phyloP scores from a whole-genome alignment of 2,329 filamentous ascomycete species.

The Hymenoscyphus linearis region DNA sequence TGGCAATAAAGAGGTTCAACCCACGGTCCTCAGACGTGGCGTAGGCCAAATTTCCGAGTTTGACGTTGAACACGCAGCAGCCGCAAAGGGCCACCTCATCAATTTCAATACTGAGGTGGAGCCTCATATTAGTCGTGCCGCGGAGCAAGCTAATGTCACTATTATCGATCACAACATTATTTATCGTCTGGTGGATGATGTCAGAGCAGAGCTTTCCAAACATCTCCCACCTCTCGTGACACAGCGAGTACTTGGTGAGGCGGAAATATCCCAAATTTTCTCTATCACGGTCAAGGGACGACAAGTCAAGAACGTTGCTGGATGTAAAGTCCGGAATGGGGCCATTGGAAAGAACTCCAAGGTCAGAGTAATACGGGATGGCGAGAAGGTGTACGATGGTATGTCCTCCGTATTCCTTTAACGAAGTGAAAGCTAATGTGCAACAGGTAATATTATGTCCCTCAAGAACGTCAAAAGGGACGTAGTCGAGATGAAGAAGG shows the following conservation, averaged over 20 bases:
- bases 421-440: not conserved
- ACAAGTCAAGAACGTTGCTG: conserved; percentile 70
- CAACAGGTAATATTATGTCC: conserved; percentile 66
- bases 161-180: conserved; percentile 86
- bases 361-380: conserved; percentile 67
- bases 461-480: conserved; percentile 94
- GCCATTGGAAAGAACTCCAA: conserved; percentile 56
- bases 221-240: conserved; percentile 62
- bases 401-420: conserved; percentile 35
- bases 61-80: conserved; percentile 81
- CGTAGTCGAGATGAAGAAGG: conserved; percentile 82
- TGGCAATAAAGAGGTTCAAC: conserved; percentile 77
- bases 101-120: conserved; percentile 78
- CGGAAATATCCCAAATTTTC: conserved; percentile 78
- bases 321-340: conserved; percentile 83
- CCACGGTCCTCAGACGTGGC: conserved; percentile 69
- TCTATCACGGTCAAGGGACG: conserved; percentile 73
- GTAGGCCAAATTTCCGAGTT: conserved; percentile 79
- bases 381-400: conserved; percentile 77
- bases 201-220: conserved; percentile 62
- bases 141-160: conserved; percentile 64
- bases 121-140: conserved; percentile 61
- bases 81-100: conserved; percentile 70
- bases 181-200: conserved; percentile 71
- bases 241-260: conserved; percentile 76